Evolutionary conservation across 257 asterid genomes (phyloP).

Genomic region (Parsonsia alboflavescens): DNA sequence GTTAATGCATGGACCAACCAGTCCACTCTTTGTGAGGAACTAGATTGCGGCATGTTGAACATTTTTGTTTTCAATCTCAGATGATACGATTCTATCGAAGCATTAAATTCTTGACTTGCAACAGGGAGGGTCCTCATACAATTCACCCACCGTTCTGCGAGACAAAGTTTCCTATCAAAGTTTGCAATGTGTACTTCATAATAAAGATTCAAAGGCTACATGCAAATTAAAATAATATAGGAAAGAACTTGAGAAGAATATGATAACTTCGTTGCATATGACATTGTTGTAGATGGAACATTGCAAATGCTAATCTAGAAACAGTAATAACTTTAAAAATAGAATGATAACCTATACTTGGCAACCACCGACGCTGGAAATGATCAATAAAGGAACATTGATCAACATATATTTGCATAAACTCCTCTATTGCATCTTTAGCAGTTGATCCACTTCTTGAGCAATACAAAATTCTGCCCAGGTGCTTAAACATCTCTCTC

Average conservation of each 20-base stretch:
- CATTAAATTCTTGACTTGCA: conserved; percentile 9
- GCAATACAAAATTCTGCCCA: conserved; percentile 46
- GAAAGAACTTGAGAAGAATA: background rate
- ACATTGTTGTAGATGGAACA: background rate
- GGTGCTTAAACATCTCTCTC: conserved; percentile 48
- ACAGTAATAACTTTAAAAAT: background rate
- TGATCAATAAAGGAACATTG: conserved; percentile 37
- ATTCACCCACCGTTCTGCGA: background rate
- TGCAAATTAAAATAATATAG: background rate
- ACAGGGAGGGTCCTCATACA: background rate
- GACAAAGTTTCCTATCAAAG: background rate
- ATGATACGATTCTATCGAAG: conserved; percentile 3
- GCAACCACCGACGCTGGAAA: conserved; percentile 39
- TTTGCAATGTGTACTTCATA: background rate
- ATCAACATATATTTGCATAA: conserved; percentile 40
- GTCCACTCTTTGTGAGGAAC: conserved; percentile 35
- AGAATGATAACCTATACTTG: conserved; percentile 28
- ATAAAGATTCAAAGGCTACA: background rate
- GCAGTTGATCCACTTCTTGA: conserved; percentile 31
- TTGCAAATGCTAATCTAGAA: background rate
- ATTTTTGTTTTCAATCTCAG: conserved; percentile 6
- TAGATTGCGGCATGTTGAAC: conserved; percentile 9
- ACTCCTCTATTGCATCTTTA: conserved; percentile 38
- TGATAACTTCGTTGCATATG: background rate
- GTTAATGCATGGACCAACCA: conserved; percentile 41